Conservation (phyloP, 768 basidiomycete species). For the Pulveroboletus ravenelii region DNA sequence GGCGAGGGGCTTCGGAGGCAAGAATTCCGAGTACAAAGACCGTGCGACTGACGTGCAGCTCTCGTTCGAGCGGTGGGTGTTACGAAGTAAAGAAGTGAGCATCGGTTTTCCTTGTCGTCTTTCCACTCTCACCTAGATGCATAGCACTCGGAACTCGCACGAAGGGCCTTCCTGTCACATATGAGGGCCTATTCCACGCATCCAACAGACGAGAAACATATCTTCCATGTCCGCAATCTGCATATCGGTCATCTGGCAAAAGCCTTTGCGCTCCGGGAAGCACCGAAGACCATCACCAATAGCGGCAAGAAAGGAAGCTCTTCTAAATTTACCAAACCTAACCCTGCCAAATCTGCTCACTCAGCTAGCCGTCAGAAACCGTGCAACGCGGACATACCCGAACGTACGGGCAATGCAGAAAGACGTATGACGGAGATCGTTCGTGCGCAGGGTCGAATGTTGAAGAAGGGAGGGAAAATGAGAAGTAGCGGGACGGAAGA, state of each 20-base stretch:
- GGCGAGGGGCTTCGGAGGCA: conserved; percentile 80
- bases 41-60: conserved; percentile 96
- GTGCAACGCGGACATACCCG: conserved; percentile 33
- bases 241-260: conserved; percentile 95
- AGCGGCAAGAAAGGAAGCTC: conserved; percentile 16
- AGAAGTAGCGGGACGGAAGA: conserved; percentile 62
- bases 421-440: conserved; percentile 84
- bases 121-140: background rate
- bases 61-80: conserved; percentile 91
- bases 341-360: conserved; percentile 2
- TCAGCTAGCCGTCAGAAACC: conserved; percentile 17
- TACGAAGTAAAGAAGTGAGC: conserved; percentile 64
- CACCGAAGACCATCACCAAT: conserved; percentile 46
- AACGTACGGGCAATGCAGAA: conserved; percentile 54
- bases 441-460: conserved; percentile 73
- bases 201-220: conserved; percentile 89
- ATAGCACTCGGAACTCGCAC: conserved; percentile 74
- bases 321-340: conserved; percentile 3
- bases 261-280: conserved; percentile 85
- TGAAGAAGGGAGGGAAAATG: conserved; percentile 77
- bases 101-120: background rate
- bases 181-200: conserved; percentile 97
- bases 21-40: conserved; percentile 72
- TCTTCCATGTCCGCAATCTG: conserved; percentile 92
- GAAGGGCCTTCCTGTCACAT: conserved; percentile 86